Evolutionary conservation across 2,329 filamentous ascomycete species (phyloP).

Genomic region (Thermothelomyces thermophilus): DNA sequence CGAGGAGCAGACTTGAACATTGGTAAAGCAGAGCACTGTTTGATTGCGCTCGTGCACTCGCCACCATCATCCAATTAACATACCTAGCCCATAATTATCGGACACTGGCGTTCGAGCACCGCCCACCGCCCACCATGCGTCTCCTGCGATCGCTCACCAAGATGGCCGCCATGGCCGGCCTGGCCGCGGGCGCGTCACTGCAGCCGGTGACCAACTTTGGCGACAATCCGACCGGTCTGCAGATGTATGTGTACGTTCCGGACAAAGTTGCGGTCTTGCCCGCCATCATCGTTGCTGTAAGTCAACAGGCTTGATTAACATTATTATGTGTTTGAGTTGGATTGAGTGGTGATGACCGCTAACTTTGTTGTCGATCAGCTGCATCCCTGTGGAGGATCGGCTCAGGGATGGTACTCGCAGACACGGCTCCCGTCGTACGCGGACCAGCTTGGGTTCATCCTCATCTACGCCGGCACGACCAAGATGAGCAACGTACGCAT

Average conservation of each 20-base stretch:
- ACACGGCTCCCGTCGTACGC: slow-evolving; percentile 37
- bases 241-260: slow-evolving; percentile 37
- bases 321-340: too few relatives aligned
- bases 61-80: too few relatives aligned
- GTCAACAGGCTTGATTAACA: slow-evolving; percentile 1
- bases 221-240: slow-evolving; percentile 33
- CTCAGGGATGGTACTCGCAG: slow-evolving; percentile 35
- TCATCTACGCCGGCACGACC: slow-evolving; percentile 44
- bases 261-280: slow-evolving; percentile 33
- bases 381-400: slow-evolving; percentile 43
- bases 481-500: slow-evolving; percentile 27
- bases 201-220: slow-evolving; percentile 25
- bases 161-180: slow-evolving; percentile 14
- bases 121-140: slow-evolving; percentile 11
- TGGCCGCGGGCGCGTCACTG: slow-evolving; percentile 21
- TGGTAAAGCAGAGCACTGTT: too few relatives aligned
- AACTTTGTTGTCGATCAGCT: slow-evolving; percentile 24
- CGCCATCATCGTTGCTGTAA: slow-evolving; percentile 38
- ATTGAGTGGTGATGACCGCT: too few relatives aligned
- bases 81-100: too few relatives aligned
- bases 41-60: too few relatives aligned
- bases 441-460: slow-evolving; percentile 27
- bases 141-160: slow-evolving; percentile 7
- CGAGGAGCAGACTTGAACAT: neutral
- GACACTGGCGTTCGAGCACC: too few relatives aligned